These are phyloP conservation scores for bread wheat (Triticum aestivum) DNA, from an alignment of 176 grass and related monocot species.

Conservation along the genomic window IWGSC_CS_RefSeq_v2.1 NC_057796.1:359480013-359480512, in stretches of 20 bases:
- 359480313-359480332: not conserved
- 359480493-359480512: not conserved
- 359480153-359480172: not conserved
- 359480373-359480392: not conserved
- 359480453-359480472: not conserved
- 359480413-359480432: not conserved
- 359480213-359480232: not conserved
- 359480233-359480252: not conserved
- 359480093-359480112: constrained; percentile 70
- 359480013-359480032: constrained; percentile 93
- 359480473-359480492: not conserved
- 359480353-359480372: not conserved
- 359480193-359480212: not conserved
- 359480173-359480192: not conserved
- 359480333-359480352: not conserved
- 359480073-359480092: constrained; percentile 72
- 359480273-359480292: not conserved
- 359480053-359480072: constrained; percentile 57
- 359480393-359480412: not conserved
- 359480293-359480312: not conserved
- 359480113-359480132: constrained; percentile 35
- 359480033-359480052: constrained; percentile 67
- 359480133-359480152: not conserved
- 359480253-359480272: not conserved
- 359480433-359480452: not conserved